A percentile compares a stretch with the other conserved stretches of the same genome.
phyloP scores from a whole-genome alignment of 345 rosid genomes.

The Populus deltoides region DNA sequence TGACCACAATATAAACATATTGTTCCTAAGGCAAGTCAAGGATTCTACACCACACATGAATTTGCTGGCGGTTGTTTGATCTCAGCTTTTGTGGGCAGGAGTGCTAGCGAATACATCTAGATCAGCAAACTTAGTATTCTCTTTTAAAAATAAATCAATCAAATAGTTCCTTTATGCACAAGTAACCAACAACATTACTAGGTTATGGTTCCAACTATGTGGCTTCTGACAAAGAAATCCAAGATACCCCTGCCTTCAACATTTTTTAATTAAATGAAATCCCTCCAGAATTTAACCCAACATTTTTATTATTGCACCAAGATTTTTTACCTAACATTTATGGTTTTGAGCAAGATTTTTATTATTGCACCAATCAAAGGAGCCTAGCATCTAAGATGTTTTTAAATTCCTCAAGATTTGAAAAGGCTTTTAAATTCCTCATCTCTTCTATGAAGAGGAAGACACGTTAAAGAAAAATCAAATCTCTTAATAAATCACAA shows the following conservation, averaged over 20 bases:
- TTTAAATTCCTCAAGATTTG: background rate
- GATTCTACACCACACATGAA: too few relatives aligned
- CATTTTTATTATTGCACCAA: background rate
- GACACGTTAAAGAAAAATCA: background rate
- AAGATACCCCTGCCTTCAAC: background rate
- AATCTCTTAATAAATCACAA: background rate
- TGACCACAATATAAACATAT: too few relatives aligned
- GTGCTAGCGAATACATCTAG: background rate
- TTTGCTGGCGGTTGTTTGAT: too few relatives aligned
- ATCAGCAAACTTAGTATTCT: background rate
- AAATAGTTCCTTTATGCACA: background rate
- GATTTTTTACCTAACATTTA: background rate
- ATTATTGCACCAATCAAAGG: background rate
- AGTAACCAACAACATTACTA: background rate
- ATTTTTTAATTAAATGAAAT: background rate
- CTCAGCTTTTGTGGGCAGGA: too few relatives aligned
- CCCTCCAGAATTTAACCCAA: background rate
- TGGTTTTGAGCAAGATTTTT: background rate
- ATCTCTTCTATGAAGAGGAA: background rate
- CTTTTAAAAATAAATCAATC: background rate
- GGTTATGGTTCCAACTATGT: background rate
- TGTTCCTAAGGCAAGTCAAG: too few relatives aligned
- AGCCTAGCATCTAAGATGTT: background rate
- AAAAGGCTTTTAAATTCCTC: background rate
- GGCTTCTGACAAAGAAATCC: background rate